These are phyloP conservation scores for Peronospora destructor DNA, from an alignment of 352 stramenopile genomes.

Conservation along the genomic window DNA sequence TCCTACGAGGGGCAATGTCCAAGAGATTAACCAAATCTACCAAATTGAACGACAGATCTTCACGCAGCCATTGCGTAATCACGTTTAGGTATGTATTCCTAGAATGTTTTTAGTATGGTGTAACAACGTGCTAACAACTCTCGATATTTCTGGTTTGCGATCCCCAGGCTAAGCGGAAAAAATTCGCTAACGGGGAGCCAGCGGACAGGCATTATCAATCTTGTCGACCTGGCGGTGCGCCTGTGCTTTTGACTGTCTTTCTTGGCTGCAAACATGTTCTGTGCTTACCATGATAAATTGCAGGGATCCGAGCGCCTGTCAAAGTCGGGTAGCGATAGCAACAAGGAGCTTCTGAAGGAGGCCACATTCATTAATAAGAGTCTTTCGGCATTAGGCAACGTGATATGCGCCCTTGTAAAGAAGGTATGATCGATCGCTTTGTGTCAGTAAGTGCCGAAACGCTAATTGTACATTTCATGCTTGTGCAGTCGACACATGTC, in stretches of 20 bases:
- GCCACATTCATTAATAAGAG: slow-evolving; percentile 86
- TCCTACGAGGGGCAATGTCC: slow-evolving; percentile 53
- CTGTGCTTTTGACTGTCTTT: slow-evolving; percentile 1
- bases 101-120: not conserved
- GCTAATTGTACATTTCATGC: slow-evolving; percentile 1
- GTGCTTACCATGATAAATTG: slow-evolving; percentile 5
- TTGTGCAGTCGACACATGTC: slow-evolving; percentile 53
- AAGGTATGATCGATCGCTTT: slow-evolving; percentile 38
- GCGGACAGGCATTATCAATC: slow-evolving; percentile 61
- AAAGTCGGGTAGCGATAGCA: slow-evolving; percentile 66
- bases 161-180: slow-evolving; percentile 44
- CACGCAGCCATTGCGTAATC: slow-evolving; percentile 80
- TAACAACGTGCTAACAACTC: not conserved
- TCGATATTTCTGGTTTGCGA: not conserved
- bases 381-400: slow-evolving; percentile 73
- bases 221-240: slow-evolving; percentile 75
- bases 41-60: slow-evolving; percentile 82
- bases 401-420: slow-evolving; percentile 75
- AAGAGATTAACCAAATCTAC: slow-evolving; percentile 74
- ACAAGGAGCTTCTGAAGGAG: slow-evolving; percentile 79
- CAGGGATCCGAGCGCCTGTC: slow-evolving; percentile 81
- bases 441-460: not conserved
- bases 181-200: slow-evolving; percentile 53
- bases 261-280: not conserved
- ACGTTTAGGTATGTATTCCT: slow-evolving; percentile 53